Base-by-base conservation (phyloP, 306 rosid genomes). In the Vigna angularis region DNA sequence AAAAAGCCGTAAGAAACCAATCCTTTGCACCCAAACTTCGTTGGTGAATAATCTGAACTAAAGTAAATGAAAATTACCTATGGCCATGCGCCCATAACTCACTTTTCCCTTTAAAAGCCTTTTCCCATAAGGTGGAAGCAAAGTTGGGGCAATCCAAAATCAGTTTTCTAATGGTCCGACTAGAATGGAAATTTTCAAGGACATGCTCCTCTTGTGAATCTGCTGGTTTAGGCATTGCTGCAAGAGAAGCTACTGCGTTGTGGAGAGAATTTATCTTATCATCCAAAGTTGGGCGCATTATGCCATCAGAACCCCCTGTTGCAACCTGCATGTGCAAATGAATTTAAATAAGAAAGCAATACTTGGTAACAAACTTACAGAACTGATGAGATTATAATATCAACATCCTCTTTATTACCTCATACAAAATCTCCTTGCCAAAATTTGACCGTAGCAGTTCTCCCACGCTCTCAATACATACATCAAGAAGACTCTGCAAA, bases 141-240 rank as follows among this genome's bases (percentile, higher is more conserved):
- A 95, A 92, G 45, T 87, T 45, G 45, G 98, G 96, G 84, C 95
- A 87, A 76, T 93, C 94, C 88, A 93, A 77, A 79, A 91, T 82
- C 51, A 95, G 86, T 83, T 88, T 95, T 85, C 97, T 89, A 83
- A 95, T 85, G 40, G 91, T 90, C 80, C 99, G 87, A 83, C 91
- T 93, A 61, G 99, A 91, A 85, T 88, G 92, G 77, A 91, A 95
- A 79, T 93, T 95, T 84, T 89, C 95, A 20, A 95, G 86, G 65
- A 95, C 80, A 65, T 91, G 99, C 62, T 92, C 99, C 74, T 91
- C 91, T 62, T 85, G 75, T 38, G 89, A 68, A 67, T 88, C 94
- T 84, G 87, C 86, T 40, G 89, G 72, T 82, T 89, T 93, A 26
- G 94, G 85, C 79, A 50, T 68, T 73, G 94, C 93, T 15, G 82